Conservation (phyloP, 1,139 yeast species). For the Zygoascus hellenicus region DNA sequence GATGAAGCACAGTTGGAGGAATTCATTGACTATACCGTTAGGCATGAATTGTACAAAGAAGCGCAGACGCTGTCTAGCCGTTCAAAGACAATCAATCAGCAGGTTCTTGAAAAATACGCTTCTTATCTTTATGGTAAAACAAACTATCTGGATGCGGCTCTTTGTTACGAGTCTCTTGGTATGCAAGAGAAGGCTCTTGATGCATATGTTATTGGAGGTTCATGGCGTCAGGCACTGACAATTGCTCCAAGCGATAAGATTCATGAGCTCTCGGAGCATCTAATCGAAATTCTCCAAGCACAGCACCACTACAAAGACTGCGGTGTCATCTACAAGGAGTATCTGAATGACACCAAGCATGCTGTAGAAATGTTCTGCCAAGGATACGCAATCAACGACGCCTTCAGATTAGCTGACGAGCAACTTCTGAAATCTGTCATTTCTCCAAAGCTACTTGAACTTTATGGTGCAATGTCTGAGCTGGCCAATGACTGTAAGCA, state of each 20-base stretch:
- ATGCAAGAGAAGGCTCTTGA: conserved; percentile 57
- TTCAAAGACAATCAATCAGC: conserved; percentile 45
- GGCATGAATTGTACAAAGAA: conserved; percentile 65
- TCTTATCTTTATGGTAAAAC: conserved; percentile 47
- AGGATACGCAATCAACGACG: conserved; percentile 69
- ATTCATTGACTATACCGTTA: conserved; percentile 60
- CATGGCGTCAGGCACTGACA: conserved; percentile 81
- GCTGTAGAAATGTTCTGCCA: conserved; percentile 68
- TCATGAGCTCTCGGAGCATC: conserved; percentile 45
- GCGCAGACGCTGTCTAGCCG: conserved; percentile 64
- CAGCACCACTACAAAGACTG: conserved; percentile 76
- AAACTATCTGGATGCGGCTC: conserved; percentile 62
- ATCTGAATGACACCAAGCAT: conserved; percentile 53
- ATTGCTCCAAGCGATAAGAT: conserved; percentile 36
- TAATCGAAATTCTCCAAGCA: conserved; percentile 56
- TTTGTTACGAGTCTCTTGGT: conserved; percentile 66
- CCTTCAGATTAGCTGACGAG: conserved; percentile 54
- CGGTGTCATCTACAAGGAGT: conserved; percentile 67
- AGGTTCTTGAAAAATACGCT: conserved; percentile 59
- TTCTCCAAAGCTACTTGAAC: conserved; percentile 75
- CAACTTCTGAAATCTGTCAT: conserved; percentile 49
- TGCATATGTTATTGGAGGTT: conserved; percentile 60
- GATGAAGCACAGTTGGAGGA: conserved; percentile 46
- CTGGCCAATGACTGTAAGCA: conserved; percentile 84
- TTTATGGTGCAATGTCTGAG: conserved; percentile 83